Percentiles rank a stretch among this genome's conserved stretches.
These are phyloP conservation scores for Cornus controversa DNA, from an alignment of 148 eudicot genomes.

Conservation along the genomic window DNA sequence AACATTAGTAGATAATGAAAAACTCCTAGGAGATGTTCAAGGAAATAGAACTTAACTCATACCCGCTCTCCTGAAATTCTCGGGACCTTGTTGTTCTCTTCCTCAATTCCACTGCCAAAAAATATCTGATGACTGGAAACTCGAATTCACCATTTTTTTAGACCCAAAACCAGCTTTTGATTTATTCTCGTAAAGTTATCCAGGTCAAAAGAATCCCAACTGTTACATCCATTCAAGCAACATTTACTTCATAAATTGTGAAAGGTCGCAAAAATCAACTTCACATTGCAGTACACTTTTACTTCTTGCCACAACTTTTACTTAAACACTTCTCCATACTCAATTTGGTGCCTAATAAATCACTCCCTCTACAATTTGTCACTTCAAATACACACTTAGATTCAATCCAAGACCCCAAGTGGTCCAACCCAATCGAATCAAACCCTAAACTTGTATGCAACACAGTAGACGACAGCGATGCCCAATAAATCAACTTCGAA, in stretches of 20 bases:
- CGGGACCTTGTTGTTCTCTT: background rate
- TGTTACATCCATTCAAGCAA: background rate
- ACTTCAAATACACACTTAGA: constrained; percentile 18
- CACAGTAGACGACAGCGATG: constrained; percentile 12
- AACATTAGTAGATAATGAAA: too few relatives aligned
- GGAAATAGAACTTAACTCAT: background rate
- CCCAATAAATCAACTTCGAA: constrained; percentile 43
- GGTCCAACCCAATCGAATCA: constrained; percentile 15
- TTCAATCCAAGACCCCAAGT: constrained; percentile 18
- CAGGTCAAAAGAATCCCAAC: background rate
- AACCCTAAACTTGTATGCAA: constrained; percentile 16
- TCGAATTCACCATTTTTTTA: background rate
- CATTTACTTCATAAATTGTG: background rate
- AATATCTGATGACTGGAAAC: background rate
- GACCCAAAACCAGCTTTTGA: background rate
- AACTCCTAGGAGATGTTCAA: background rate
- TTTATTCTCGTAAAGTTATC: too few relatives aligned
- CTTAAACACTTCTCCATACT: background rate
- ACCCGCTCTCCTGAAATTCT: background rate
- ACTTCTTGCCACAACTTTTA: background rate
- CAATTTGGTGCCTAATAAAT: constrained; percentile 23
- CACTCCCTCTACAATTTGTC: constrained; percentile 34
- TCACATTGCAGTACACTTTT: background rate
- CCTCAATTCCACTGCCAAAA: background rate
- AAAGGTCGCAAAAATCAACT: background rate